phyloP scores from a whole-genome alignment of 2,329 filamentous ascomycete genomes.

The Aspergillus uvarum region DNA sequence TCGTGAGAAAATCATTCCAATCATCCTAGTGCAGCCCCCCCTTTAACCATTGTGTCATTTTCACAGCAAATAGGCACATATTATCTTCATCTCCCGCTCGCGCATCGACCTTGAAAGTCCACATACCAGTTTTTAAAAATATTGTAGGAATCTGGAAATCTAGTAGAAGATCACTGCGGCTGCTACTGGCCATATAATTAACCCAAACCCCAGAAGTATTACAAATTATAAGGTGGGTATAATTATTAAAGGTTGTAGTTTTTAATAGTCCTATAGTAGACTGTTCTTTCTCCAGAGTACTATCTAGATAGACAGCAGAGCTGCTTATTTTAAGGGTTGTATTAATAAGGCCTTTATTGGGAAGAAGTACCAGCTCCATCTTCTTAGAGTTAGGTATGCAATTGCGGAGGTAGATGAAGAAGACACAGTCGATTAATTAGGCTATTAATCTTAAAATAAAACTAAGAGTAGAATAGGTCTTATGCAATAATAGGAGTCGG shows the following conservation, averaged over 20 bases:
- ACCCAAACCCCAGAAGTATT: constrained; percentile 12
- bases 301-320: constrained; percentile 16
- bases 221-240: constrained; percentile 13
- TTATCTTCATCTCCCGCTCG: constrained; percentile 14
- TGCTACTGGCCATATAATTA: constrained; percentile 15
- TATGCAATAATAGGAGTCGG: constrained; percentile 12
- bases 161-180: constrained; percentile 11
- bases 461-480: not conserved
- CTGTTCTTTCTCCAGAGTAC: not conserved
- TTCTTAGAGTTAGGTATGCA: constrained; percentile 15
- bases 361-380: constrained; percentile 14
- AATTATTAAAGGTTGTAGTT: constrained; percentile 11
- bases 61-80: constrained; percentile 16
- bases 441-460: not conserved
- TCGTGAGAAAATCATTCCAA: not conserved
- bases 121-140: constrained; percentile 15
- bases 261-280: constrained; percentile 10
- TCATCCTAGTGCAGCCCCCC: not conserved
- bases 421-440: constrained; percentile 12
- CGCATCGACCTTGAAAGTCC: constrained; percentile 16
- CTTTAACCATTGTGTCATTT: constrained; percentile 18
- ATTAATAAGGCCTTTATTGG: constrained; percentile 14
- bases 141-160: constrained; percentile 16
- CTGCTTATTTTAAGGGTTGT: constrained; percentile 12
- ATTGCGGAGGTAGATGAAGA: constrained; percentile 16